Percentiles rank a stretch among this genome's conserved stretches.
These are phyloP conservation scores for Daphne laureola DNA, from an alignment of 441 rosid genomes.

Conservation along the genomic window DNA sequence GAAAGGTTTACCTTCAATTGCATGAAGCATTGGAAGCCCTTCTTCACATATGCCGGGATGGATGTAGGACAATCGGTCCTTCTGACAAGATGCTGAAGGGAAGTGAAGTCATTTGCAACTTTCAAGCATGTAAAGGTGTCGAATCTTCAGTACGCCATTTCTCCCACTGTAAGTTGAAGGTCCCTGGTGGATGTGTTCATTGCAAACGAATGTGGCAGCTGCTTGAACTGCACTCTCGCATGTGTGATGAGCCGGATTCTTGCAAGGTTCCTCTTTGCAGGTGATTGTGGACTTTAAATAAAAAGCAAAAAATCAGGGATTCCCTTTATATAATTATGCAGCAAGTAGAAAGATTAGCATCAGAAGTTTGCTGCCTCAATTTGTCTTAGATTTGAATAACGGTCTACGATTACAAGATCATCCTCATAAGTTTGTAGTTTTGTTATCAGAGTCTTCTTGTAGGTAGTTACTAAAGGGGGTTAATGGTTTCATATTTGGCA, in stretches of 20 bases:
- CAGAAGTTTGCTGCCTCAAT: too few relatives aligned
- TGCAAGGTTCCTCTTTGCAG: slow-evolving; percentile 84
- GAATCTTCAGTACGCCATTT: slow-evolving; percentile 72
- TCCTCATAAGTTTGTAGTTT: too few relatives aligned
- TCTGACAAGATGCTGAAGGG: slow-evolving; percentile 51
- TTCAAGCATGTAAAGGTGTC: slow-evolving; percentile 76
- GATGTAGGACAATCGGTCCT: slow-evolving; percentile 87
- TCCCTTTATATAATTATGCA: too few relatives aligned
- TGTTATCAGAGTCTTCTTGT: too few relatives aligned
- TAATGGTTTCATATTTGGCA: slow-evolving; percentile 10
- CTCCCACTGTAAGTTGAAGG: slow-evolving; percentile 62
- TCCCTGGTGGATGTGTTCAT: slow-evolving; percentile 57
- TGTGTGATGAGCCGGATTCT: slow-evolving; percentile 59
- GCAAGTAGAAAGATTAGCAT: neutral
- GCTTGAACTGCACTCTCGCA: slow-evolving; percentile 79
- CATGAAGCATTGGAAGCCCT: slow-evolving; percentile 85
- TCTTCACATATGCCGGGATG: slow-evolving; percentile 78
- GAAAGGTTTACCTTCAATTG: slow-evolving; percentile 57
- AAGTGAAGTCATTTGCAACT: slow-evolving; percentile 42
- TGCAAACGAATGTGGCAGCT: slow-evolving; percentile 94
- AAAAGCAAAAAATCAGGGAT: too few relatives aligned
- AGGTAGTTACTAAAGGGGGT: neutral
- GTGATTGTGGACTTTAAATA: slow-evolving; percentile 26
- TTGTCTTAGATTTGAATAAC: too few relatives aligned
- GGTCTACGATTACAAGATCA: too few relatives aligned